Percentiles rank a stretch among this genome's conserved stretches.
phyloP scores from a whole-genome alignment of 306 rosid genomes.

The Dryas alaskensis region DNA sequence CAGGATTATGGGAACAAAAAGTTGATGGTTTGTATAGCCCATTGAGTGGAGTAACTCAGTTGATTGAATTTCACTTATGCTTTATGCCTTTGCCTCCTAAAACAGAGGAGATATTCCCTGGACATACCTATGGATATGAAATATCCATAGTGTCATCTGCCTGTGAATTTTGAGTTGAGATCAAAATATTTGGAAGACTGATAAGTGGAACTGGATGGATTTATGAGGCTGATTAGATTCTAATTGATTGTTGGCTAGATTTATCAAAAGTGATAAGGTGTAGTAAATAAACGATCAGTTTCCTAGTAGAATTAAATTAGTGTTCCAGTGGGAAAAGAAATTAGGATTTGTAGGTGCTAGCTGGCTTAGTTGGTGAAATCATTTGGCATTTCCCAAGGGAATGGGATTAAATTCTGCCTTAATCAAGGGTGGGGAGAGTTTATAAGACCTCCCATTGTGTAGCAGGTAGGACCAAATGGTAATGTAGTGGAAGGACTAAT shows the following conservation, averaged over 20 bases:
- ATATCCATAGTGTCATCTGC: neutral
- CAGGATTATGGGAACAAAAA: neutral
- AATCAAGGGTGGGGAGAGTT: neutral
- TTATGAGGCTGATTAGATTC: neutral
- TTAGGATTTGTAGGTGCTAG: neutral
- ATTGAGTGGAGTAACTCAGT: neutral
- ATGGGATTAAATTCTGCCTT: neutral
- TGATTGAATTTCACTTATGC: neutral
- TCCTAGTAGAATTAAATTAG: neutral
- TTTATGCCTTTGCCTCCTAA: neutral
- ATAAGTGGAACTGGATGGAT: neutral
- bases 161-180: neutral
- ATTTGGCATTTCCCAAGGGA: neutral
- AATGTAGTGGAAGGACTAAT: too few relatives aligned
- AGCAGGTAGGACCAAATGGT: neutral
- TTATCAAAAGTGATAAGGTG: neutral
- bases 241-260: neutral
- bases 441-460: neutral
- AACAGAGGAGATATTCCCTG: neutral
- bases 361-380: neutral
- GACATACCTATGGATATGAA: too few relatives aligned
- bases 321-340: neutral
- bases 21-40: neutral
- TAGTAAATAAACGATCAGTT: neutral
- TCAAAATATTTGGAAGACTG: slow-evolving; percentile 8